phyloP scores from a whole-genome alignment of 2,329 filamentous ascomycete species.

The Exophiala sp. region DNA sequence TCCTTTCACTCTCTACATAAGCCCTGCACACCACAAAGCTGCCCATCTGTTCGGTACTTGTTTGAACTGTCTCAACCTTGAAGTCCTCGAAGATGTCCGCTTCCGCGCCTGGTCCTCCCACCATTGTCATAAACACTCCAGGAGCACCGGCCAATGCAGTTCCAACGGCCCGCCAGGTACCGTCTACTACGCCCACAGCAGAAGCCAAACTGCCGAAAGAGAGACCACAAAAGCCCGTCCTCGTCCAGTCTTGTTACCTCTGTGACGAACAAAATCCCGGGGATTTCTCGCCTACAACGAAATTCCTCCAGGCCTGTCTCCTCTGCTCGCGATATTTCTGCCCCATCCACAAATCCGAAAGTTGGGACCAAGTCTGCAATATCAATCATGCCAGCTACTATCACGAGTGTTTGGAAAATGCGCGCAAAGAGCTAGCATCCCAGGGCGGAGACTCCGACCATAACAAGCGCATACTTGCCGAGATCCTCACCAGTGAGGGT shows the following conservation, averaged over 20 bases:
- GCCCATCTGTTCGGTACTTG: not conserved
- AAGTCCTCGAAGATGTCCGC: not conserved
- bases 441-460: conserved; percentile 17
- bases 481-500: conserved; percentile 25
- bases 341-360: conserved; percentile 27
- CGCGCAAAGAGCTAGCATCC: conserved; percentile 17
- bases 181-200: not conserved
- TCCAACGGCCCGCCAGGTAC: conserved; percentile 5
- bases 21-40: not conserved
- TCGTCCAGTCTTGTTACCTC: conserved; percentile 26
- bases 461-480: conserved; percentile 20
- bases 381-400: conserved; percentile 29
- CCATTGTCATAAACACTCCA: conserved; percentile 26
- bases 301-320: conserved; percentile 27
- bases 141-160: conserved; percentile 14
- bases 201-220: conserved; percentile 1
- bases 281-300: conserved; percentile 29
- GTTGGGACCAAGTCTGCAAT: conserved; percentile 26
- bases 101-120: conserved; percentile 17
- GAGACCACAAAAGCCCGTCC: conserved; percentile 15
- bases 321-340: conserved; percentile 28
- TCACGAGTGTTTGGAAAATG: conserved; percentile 23
- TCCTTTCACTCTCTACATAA: not conserved
- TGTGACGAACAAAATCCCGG: conserved; percentile 30
- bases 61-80: no score